phyloP scores from a whole-genome alignment of 2,329 filamentous ascomycete species.

The Neoascochyta sp. region DNA sequence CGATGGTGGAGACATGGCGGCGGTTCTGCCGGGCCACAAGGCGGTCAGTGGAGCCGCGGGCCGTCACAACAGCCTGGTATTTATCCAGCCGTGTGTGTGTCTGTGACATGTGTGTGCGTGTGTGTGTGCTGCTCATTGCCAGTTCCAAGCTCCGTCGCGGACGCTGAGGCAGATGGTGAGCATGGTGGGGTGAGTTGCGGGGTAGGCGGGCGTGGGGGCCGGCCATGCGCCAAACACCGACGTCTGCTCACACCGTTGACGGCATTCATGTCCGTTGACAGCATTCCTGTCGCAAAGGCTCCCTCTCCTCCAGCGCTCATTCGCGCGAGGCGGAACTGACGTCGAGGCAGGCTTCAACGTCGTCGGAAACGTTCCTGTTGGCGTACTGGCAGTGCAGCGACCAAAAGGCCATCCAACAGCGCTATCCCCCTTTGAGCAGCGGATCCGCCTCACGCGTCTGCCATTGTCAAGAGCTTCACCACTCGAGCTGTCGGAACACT shows the following conservation, averaged over 20 bases:
- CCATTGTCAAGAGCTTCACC: constrained; percentile 10
- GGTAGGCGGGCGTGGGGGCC: constrained; percentile 15
- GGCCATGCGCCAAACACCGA: constrained; percentile 9
- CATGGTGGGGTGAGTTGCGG: constrained; percentile 12
- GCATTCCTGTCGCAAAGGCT: too few relatives aligned
- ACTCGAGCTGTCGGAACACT: constrained; percentile 20
- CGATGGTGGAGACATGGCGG: too few relatives aligned
- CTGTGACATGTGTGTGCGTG: constrained; percentile 7
- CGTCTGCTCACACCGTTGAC: background rate
- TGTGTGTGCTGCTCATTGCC: constrained; percentile 6
- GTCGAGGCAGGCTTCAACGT: constrained; percentile 10
- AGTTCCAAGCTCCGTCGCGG: too few relatives aligned
- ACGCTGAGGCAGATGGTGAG: constrained; percentile 5
- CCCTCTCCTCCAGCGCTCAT: constrained; percentile 14
- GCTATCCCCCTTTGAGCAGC: constrained; percentile 15
- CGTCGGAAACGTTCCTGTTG: constrained; percentile 16
- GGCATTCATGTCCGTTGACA: too few relatives aligned
- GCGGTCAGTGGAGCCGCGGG: constrained; percentile 38
- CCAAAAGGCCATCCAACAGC: constrained; percentile 5
- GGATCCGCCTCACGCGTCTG: constrained; percentile 18
- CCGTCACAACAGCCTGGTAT: constrained; percentile 36
- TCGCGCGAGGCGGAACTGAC: constrained; percentile 12
- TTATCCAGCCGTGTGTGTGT: constrained; percentile 19
- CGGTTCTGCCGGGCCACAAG: too few relatives aligned
- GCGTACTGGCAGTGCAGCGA: constrained; percentile 5